Evolutionary conservation across 306 rosid species (phyloP).

Genomic region (Prosopis cineraria): DNA sequence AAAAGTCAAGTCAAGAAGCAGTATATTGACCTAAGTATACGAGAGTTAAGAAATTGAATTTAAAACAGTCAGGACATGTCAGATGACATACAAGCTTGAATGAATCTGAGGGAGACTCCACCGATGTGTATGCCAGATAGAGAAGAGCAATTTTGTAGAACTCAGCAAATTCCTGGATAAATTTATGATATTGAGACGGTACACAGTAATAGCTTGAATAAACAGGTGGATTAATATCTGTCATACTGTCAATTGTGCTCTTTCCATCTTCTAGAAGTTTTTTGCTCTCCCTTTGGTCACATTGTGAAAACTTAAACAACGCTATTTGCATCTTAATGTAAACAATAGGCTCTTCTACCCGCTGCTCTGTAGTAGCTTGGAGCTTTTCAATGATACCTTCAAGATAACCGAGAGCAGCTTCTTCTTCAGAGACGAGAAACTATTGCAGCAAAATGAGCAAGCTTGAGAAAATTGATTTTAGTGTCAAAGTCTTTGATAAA

Average conservation of each 20-base stretch:
- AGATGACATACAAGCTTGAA: constrained; percentile 76
- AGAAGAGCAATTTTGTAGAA: constrained; percentile 98
- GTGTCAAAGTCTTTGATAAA: constrained; percentile 98
- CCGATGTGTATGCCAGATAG: constrained; percentile 90
- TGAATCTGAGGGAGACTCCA: constrained; percentile 88
- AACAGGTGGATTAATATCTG: constrained; percentile 93
- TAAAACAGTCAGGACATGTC: constrained; percentile 1
- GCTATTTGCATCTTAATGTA: constrained; percentile 92
- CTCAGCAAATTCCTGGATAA: constrained; percentile 91
- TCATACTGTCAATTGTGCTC: constrained; percentile 89
- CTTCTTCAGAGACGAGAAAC: constrained; percentile 92
- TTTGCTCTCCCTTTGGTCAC: constrained; percentile 87
- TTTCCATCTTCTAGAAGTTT: constrained; percentile 91
- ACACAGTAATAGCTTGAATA: constrained; percentile 93
- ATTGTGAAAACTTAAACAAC: constrained; percentile 74
- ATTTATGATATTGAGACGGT: constrained; percentile 78
- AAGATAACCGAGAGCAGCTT: constrained; percentile 84
- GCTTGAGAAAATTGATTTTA: constrained; percentile 94
- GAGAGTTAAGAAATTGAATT: not conserved
- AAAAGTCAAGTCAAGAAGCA: constrained; percentile 17
- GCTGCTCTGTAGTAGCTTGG: constrained; percentile 80
- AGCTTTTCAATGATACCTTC: constrained; percentile 88
- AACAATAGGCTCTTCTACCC: constrained; percentile 83
- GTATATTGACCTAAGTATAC: not conserved
- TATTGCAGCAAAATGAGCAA: constrained; percentile 92